Conservation (phyloP, 2,329 filamentous ascomycete genomes). For the Penicillium carneum region DNA sequence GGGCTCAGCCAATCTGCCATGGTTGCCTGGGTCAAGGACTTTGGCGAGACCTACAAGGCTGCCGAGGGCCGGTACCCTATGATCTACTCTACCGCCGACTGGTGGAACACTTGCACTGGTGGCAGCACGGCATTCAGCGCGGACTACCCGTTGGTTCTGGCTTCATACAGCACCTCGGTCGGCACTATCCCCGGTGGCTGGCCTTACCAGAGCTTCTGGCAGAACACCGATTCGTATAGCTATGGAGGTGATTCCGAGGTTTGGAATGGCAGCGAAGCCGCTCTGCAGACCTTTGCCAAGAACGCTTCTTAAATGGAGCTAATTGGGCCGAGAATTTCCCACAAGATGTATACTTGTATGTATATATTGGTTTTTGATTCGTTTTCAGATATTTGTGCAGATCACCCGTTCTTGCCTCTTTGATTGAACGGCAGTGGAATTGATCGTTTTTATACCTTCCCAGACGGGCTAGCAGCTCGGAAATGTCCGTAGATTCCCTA, state of each 20-base stretch:
- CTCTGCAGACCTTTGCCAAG: slow-evolving; percentile 44
- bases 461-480: too few relatives aligned
- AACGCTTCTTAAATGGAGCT: slow-evolving; percentile 10
- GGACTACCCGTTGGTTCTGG: slow-evolving; percentile 59
- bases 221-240: slow-evolving; percentile 58
- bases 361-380: not conserved
- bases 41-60: slow-evolving; percentile 60
- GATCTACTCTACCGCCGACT: slow-evolving; percentile 62
- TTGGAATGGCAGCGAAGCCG: slow-evolving; percentile 57
- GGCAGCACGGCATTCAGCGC: slow-evolving; percentile 56
- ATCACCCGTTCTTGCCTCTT: not conserved
- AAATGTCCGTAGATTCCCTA: too few relatives aligned
- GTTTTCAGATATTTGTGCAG: not conserved
- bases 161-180: slow-evolving; percentile 52
- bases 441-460: not conserved
- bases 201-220: slow-evolving; percentile 64
- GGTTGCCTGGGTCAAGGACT: slow-evolving; percentile 62
- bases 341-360: not conserved
- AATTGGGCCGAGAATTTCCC: not conserved
- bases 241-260: slow-evolving; percentile 63
- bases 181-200: slow-evolving; percentile 61
- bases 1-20: slow-evolving; percentile 57
- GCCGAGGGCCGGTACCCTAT: slow-evolving; percentile 60
- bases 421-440: not conserved
- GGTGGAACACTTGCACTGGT: slow-evolving; percentile 64